Percentiles rank a stretch among this genome's conserved stretches.
Evolutionary conservation across 768 basidiomycete genomes (phyloP).

Genomic region (Mycena latifolia): DNA sequence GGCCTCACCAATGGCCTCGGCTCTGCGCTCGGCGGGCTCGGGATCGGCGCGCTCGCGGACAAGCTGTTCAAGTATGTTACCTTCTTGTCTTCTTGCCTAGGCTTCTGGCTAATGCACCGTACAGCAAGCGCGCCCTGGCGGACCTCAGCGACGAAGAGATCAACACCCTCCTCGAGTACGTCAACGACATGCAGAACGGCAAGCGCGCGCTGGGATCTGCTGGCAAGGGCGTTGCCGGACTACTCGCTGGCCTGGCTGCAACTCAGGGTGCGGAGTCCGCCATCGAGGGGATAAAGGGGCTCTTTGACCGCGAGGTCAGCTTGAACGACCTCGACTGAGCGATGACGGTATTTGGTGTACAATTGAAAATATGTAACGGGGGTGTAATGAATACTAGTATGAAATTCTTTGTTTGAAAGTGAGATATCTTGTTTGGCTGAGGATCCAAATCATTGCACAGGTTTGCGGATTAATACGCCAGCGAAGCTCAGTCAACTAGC

Average conservation of each 20-base stretch:
- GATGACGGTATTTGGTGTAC: too few species aligned
- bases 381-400: too few species aligned
- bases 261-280: slow-evolving; percentile 10
- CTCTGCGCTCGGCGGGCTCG: slow-evolving; percentile 13
- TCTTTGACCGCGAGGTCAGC: slow-evolving; percentile 16
- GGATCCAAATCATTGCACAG: too few species aligned
- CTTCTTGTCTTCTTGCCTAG: not conserved
- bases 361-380: too few species aligned
- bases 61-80: too few species aligned
- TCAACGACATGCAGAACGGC: too few species aligned
- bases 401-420: too few species aligned
- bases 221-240: slow-evolving; percentile 23
- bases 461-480: too few species aligned
- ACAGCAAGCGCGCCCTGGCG: slow-evolving; percentile 16
- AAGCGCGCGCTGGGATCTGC: slow-evolving; percentile 9
- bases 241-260: slow-evolving; percentile 19
- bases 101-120: not conserved
- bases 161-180: too few species aligned
- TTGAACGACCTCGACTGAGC: slow-evolving; percentile 26
- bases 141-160: slow-evolving; percentile 25
- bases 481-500: too few species aligned
- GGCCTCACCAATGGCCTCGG: slow-evolving; percentile 17
- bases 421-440: too few species aligned
- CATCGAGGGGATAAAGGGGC: slow-evolving; percentile 12
- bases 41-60: too few species aligned